Percentiles rank a stretch among this genome's conserved stretches.
Evolutionary conservation across 2,329 filamentous ascomycete species (phyloP).

Genomic region (Pseudogymnoascus sp.): DNA sequence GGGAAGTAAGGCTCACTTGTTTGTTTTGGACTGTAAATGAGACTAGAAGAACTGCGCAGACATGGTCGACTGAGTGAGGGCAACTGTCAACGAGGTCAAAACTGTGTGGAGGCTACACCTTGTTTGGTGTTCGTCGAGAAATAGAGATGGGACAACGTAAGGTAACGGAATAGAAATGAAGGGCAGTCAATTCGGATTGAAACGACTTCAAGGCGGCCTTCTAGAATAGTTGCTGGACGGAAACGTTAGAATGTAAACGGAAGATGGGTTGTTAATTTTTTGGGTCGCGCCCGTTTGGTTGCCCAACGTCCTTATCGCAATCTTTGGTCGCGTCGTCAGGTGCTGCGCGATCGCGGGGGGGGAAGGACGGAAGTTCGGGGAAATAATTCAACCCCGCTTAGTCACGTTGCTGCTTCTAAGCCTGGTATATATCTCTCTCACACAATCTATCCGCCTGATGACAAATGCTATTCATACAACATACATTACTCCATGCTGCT

Average conservation of each 20-base stretch:
- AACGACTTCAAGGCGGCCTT: neutral
- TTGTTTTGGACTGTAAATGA: neutral
- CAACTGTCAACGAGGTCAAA: neutral
- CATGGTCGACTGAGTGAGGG: neutral
- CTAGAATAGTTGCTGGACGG: neutral
- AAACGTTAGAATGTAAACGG: neutral
- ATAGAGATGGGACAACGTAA: neutral
- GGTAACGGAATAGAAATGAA: neutral
- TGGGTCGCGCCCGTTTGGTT: neutral
- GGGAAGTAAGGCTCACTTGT: neutral
- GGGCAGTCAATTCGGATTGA: neutral
- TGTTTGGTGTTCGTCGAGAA: neutral
- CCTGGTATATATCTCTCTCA: constrained; percentile 1
- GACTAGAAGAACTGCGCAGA: neutral
- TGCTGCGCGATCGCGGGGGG: neutral
- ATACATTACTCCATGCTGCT: neutral
- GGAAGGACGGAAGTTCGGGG: neutral
- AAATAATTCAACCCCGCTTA: neutral
- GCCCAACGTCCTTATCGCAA: neutral
- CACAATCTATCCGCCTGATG: neutral
- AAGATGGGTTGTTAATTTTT: neutral
- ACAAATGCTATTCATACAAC: constrained; percentile 1
- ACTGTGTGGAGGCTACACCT: neutral
- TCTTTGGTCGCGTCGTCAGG: constrained; percentile 4
- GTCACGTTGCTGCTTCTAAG: neutral